A percentile compares a stretch with the other conserved stretches of the same genome.
These are phyloP conservation scores for Cryptococcus neoformans DNA, from an alignment of 1,284 basidiomycete species.

Conservation along the genomic window DNA sequence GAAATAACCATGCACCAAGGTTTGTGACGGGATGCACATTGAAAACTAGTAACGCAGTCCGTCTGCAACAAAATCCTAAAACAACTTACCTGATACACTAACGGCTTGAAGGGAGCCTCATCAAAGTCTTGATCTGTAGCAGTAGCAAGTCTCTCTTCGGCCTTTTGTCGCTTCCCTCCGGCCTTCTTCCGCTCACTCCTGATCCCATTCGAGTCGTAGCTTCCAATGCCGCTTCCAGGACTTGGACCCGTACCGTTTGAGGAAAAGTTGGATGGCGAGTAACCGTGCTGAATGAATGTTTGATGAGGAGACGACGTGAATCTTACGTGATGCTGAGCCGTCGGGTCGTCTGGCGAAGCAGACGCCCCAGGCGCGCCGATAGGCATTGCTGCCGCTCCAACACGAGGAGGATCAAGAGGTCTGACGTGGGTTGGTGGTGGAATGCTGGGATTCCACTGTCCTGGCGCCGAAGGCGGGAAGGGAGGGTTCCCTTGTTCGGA, in stretches of 20 bases:
- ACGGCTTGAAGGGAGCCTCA: slow-evolving; percentile 33
- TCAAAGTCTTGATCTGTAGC: slow-evolving; percentile 22
- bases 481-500: slow-evolving; percentile 1
- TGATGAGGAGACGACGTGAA: slow-evolving; percentile 17
- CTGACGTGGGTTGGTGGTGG: slow-evolving; percentile 18
- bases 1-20: background rate
- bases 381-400: background rate
- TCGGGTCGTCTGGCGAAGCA: slow-evolving; percentile 9
- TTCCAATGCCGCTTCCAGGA: slow-evolving; percentile 8
- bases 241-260: slow-evolving; percentile 9
- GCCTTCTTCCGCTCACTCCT: slow-evolving; percentile 6
- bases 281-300: slow-evolving; percentile 1
- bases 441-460: slow-evolving; percentile 4
- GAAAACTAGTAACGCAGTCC: no score
- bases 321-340: slow-evolving; percentile 13
- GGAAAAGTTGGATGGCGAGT: slow-evolving; percentile 9
- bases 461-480: slow-evolving; percentile 3
- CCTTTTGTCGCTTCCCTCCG: slow-evolving; percentile 14
- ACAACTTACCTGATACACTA: slow-evolving; percentile 25
- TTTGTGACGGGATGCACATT: no score
- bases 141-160: slow-evolving; percentile 20
- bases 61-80: no score
- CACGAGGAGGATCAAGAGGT: slow-evolving; percentile 15
- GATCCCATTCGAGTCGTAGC: background rate
- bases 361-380: background rate